A percentile compares a stretch with the other conserved stretches of the same genome.
phyloP scores from a whole-genome alignment of 2,329 filamentous ascomycete species.

The Penicillium sp. region DNA sequence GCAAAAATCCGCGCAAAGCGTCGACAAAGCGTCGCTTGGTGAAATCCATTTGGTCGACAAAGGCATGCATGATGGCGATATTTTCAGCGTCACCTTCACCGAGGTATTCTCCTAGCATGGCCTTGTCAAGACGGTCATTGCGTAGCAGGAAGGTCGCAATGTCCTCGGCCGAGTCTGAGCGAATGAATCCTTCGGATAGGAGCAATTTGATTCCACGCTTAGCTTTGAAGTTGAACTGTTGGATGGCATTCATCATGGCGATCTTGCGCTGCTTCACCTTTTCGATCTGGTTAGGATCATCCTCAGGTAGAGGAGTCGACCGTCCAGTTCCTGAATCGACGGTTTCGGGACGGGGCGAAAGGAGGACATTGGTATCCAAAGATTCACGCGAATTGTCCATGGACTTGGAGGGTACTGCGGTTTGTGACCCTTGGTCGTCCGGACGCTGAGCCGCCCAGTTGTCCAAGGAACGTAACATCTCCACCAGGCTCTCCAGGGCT shows the following conservation, averaged over 20 bases:
- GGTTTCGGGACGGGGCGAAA: conserved; percentile 63
- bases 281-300: conserved; percentile 92
- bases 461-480: conserved; percentile 85
- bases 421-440: conserved; percentile 59
- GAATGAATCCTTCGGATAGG: conserved; percentile 83
- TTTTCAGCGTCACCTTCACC: conserved; percentile 93
- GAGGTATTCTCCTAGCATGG: conserved; percentile 89
- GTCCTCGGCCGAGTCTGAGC: conserved; percentile 75
- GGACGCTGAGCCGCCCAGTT: conserved; percentile 82
- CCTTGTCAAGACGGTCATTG: conserved; percentile 87
- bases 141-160: conserved; percentile 81
- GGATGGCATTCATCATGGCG: conserved; percentile 83
- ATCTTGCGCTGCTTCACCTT: conserved; percentile 94
- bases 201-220: conserved; percentile 89
- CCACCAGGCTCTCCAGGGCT: conserved; percentile 84
- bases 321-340: conserved; percentile 60
- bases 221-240: conserved; percentile 96
- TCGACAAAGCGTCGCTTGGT: conserved; percentile 89
- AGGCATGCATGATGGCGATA: conserved; percentile 97
- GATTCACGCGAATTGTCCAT: conserved; percentile 70
- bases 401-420: conserved; percentile 52
- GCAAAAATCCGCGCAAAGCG: conserved; percentile 85
- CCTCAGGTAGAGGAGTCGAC: conserved; percentile 73
- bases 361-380: conserved; percentile 67
- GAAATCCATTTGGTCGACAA: conserved; percentile 96